Evolutionary conservation across 495 filamentous ascomycete species (phyloP).

Genomic region (Neurospora terricola): DNA sequence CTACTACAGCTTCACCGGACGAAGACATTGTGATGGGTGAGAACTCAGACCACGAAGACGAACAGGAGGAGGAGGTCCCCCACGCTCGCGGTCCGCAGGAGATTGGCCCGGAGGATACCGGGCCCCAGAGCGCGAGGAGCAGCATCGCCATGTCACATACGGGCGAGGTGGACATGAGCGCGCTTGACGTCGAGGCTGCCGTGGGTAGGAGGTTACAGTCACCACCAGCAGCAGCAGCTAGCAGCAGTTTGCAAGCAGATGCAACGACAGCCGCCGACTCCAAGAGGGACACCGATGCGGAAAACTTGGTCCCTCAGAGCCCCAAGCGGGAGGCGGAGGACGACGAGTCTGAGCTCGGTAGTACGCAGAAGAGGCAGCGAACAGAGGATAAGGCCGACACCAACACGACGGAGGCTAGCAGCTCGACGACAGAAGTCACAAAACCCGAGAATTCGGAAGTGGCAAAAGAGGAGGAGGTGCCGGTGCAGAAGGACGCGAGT

Average conservation of each 20-base stretch:
- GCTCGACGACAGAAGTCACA: not conserved
- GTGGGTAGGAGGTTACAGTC: constrained; percentile 32
- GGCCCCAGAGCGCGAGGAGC: constrained; percentile 49
- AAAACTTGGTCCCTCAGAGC: constrained; percentile 9
- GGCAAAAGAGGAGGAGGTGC: not conserved
- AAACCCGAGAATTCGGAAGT: not conserved
- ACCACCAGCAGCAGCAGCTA: constrained; percentile 3
- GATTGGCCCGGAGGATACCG: constrained; percentile 79
- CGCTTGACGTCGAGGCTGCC: constrained; percentile 44
- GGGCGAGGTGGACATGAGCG: constrained; percentile 30
- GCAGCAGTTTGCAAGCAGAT: not conserved
- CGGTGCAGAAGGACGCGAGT: not conserved
- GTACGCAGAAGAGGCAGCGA: constrained; percentile 23
- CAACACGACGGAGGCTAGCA: not conserved
- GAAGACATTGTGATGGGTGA: constrained; percentile 26
- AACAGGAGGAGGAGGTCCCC: constrained; percentile 50
- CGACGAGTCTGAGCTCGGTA: constrained; percentile 18
- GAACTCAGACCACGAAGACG: constrained; percentile 16
- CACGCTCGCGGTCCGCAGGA: constrained; percentile 74
- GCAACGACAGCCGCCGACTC: not conserved
- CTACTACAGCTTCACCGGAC: constrained; percentile 11
- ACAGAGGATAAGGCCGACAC: constrained; percentile 20
- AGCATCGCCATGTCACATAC: constrained; percentile 14
- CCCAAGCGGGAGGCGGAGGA: constrained; percentile 39
- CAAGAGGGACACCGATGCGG: not conserved